Conservation (phyloP, 23 red algal genomes). For the Gracilariopsis chorda region DNA sequence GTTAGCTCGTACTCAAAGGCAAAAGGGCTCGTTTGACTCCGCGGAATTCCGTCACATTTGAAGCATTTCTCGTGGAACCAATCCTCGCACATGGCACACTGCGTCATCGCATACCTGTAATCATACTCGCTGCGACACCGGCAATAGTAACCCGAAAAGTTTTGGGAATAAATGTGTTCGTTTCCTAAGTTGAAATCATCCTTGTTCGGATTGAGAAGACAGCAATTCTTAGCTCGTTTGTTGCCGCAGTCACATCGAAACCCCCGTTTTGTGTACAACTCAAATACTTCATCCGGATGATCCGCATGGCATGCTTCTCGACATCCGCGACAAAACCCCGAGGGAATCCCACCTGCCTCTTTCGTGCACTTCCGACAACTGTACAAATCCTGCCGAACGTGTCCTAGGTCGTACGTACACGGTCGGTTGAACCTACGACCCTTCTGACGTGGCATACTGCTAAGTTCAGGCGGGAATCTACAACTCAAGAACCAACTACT, state of each 20-base stretch:
- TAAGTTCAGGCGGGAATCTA: too few species aligned
- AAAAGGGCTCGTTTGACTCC: background rate
- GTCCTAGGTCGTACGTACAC: constrained; percentile 63
- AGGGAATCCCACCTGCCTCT: constrained; percentile 4
- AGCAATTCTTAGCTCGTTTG: constrained; percentile 45
- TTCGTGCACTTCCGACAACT: constrained; percentile 49
- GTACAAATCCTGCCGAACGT: constrained; percentile 71
- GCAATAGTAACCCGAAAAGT: constrained; percentile 60
- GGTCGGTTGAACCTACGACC: constrained; percentile 10
- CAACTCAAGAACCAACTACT: too few species aligned
- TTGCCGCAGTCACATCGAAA: constrained; percentile 81
- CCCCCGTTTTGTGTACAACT: constrained; percentile 61
- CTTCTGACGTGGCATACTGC: too few species aligned
- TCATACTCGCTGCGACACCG: constrained; percentile 61
- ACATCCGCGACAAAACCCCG: constrained; percentile 71
- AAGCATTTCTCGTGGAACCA: constrained; percentile 72
- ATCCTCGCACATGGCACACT: constrained; percentile 78
- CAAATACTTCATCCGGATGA: constrained; percentile 64
- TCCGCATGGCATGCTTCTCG: constrained; percentile 56
- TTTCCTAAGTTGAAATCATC: constrained; percentile 46
- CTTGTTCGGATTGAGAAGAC: constrained; percentile 22
- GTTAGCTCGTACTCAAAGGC: constrained; percentile 65
- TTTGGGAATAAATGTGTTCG: constrained; percentile 46
- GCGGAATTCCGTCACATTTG: constrained; percentile 2
- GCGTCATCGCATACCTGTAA: constrained; percentile 40